Conservation (phyloP, 495 filamentous ascomycete genomes). For the Terfezia boudieri region DNA sequence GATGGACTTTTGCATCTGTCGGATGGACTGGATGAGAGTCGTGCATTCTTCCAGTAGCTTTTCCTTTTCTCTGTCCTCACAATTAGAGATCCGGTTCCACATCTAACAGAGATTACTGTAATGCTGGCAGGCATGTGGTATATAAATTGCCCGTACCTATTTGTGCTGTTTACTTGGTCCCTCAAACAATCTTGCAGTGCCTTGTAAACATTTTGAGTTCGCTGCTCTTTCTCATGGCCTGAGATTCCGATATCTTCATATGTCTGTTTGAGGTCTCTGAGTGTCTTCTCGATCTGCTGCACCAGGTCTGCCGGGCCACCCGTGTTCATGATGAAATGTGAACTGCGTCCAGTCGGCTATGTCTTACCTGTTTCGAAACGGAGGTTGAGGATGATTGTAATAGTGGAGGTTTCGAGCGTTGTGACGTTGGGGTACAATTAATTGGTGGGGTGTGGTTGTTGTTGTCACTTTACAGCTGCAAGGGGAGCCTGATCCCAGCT, state of each 20-base stretch:
- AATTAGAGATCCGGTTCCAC: too few species aligned
- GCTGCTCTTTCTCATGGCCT: slow-evolving; percentile 63
- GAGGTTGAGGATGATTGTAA: too few species aligned
- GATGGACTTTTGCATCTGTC: slow-evolving; percentile 81
- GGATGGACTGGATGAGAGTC: slow-evolving; percentile 57
- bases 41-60: slow-evolving; percentile 70
- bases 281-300: slow-evolving; percentile 7
- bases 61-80: slow-evolving; percentile 48
- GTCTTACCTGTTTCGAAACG: too few species aligned
- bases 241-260: slow-evolving; percentile 94
- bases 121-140: slow-evolving; percentile 57
- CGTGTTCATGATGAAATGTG: neutral
- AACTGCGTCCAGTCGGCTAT: too few species aligned
- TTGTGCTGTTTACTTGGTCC: slow-evolving; percentile 16
- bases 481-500: too few species aligned
- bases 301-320: slow-evolving; percentile 1
- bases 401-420: too few species aligned
- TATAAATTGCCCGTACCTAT: neutral
- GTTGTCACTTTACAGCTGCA: too few species aligned
- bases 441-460: too few species aligned
- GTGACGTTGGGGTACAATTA: too few species aligned
- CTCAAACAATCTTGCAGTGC: slow-evolving; percentile 13
- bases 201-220: slow-evolving; percentile 53
- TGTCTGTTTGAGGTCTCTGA: slow-evolving; percentile 45
- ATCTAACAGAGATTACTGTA: slow-evolving; percentile 33